Base-by-base conservation (phyloP, 495 filamentous ascomycete genomes). In the Staphylotrichum longicolle region DNA sequence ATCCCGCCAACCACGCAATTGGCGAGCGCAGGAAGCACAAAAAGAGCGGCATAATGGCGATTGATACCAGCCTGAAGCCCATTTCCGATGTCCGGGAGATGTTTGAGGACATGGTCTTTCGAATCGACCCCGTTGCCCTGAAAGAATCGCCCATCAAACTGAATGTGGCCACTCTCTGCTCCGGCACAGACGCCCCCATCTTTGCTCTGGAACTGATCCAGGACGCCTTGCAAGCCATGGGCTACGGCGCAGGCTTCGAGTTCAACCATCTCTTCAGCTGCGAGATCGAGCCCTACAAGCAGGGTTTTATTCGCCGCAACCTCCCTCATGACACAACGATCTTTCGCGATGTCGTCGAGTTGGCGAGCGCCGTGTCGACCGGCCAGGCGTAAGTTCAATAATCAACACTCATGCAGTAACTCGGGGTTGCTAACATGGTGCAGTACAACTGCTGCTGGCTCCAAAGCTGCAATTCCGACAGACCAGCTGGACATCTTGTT, bases 301-400 rank as follows among this genome's bases (percentile, higher is more conserved):
- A 93, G 67, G 85, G 85, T 2, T 93, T 90, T 69, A 94, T 96
- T 62, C 80, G 88, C 63, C 78, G 88, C 12, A 96, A 94, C 70
- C 86, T 88, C 58, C 75, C 79, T 9, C 82, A 84, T 11, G 61
- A 57, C 0, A 76, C 75, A 0, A 72, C 85, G 35, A 72, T 94
- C 12, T 91, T 92, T 57, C 76, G 87, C 7, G 88, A 96, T 71
- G 82, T 93, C 3, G 74, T 73, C 7, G 86, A 94, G 63, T 72
- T 94, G 47, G 64, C 67, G 0, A 34, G 6, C 12, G 50, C 52
- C 5, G 33, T 12, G 7, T 9, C 11, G 7, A 66, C 70, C 0
- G 65, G 66, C 2, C 61, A 66, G 54, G 87, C 86, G 87, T 89
- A 75, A 77, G 87, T 83, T 65, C 12, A 61, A 2, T 37, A 55